Conservation (phyloP, 2,329 filamentous ascomycete genomes). For the Paramyrothecium sp. region DNA sequence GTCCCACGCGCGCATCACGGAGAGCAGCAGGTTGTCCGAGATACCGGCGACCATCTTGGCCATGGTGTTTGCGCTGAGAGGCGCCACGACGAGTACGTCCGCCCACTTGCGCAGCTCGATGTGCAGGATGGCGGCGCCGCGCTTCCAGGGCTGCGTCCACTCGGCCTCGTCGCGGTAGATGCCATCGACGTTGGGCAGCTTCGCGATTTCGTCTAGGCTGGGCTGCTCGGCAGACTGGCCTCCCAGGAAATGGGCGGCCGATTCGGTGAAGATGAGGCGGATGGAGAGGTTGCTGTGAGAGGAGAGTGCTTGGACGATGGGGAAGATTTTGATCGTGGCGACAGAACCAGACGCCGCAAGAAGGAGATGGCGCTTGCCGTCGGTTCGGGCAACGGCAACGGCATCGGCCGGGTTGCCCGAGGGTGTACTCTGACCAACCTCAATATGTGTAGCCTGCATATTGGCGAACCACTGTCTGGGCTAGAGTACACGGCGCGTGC, state of each 20-base stretch:
- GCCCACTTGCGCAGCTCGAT: slow-evolving; percentile 83
- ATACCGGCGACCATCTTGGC: slow-evolving; percentile 81
- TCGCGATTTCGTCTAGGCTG: slow-evolving; percentile 54
- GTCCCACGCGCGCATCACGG: slow-evolving; percentile 85
- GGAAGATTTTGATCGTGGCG: slow-evolving; percentile 82
- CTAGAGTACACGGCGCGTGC: neutral
- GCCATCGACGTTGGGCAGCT: slow-evolving; percentile 71
- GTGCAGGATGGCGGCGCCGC: slow-evolving; percentile 80
- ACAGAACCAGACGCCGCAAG: slow-evolving; percentile 55
- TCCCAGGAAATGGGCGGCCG: slow-evolving; percentile 71
- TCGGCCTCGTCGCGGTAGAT: slow-evolving; percentile 85
- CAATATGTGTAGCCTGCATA: neutral
- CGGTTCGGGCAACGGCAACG: slow-evolving; percentile 29
- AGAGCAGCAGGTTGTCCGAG: slow-evolving; percentile 72
- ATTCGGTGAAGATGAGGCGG: slow-evolving; percentile 76
- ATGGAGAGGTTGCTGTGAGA: slow-evolving; percentile 64
- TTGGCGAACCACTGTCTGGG: neutral
- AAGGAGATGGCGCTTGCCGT: slow-evolving; percentile 41
- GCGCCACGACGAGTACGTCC: slow-evolving; percentile 75
- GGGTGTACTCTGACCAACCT: neutral
- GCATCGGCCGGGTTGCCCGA: slow-evolving; percentile 23
- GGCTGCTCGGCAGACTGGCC: slow-evolving; percentile 80
- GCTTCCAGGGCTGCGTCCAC: slow-evolving; percentile 75
- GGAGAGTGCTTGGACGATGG: slow-evolving; percentile 61
- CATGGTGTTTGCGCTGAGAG: slow-evolving; percentile 79